phyloP scores from a whole-genome alignment of 306 rosid genomes.

The Argentina anserina region DNA sequence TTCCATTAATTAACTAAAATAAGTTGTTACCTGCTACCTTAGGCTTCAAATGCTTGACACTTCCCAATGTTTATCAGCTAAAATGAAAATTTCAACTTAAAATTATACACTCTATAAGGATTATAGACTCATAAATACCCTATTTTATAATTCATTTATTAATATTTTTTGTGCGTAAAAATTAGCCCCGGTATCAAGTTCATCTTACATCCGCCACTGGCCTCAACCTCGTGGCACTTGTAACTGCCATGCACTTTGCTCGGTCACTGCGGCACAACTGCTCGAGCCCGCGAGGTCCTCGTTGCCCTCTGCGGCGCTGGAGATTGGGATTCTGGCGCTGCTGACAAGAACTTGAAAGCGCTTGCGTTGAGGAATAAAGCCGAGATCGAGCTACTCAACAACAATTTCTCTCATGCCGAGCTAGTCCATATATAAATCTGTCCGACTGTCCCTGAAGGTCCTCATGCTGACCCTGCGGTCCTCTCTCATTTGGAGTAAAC shows the following conservation, averaged over 20 bases:
- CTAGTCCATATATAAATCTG: conserved; percentile 76
- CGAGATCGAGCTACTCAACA: conserved; percentile 32
- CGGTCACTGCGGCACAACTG: conserved; percentile 61
- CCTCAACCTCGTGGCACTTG: conserved; percentile 65
- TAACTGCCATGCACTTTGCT: conserved; percentile 41
- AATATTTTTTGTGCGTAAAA: no score
- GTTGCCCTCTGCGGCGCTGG: conserved; percentile 21
- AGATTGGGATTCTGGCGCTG: conserved; percentile 13
- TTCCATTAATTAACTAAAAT: no score
- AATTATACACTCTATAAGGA: no score
- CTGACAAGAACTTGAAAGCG: conserved; percentile 57
- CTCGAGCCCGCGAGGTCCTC: conserved; percentile 61
- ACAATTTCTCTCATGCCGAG: conserved; percentile 58
- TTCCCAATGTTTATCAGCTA: no score
- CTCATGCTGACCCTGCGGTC: conserved; percentile 77
- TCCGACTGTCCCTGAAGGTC: conserved; percentile 87
- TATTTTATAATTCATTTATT: no score
- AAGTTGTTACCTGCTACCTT: no score
- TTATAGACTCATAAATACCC: no score
- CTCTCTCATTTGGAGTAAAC: conserved; percentile 76
- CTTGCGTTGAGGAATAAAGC: conserved; percentile 76
- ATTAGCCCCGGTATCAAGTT: no score
- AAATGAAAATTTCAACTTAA: no score
- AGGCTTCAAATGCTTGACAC: no score
- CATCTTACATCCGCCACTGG: no score